Base-by-base conservation (phyloP, 306 rosid species). In the Corylus heterophylla region DNA sequence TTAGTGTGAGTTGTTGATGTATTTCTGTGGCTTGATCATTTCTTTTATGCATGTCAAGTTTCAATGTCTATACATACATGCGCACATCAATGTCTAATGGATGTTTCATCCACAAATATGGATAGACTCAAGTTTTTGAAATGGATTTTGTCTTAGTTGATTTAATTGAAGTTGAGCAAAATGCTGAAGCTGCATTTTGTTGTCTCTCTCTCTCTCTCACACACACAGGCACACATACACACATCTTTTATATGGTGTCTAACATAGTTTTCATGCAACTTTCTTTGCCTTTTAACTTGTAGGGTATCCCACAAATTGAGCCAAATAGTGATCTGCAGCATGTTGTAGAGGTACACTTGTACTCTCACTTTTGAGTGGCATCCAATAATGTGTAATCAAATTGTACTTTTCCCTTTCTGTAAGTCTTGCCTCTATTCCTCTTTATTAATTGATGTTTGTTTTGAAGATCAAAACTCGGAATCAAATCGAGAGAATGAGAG, bases 301-400 rank as follows among this genome's bases (percentile, higher is more conserved):
- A 95, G 98, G 98, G 98, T 70, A 86, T 75, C 66, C 98, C 98
- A 58, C 90, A 86, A 89, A 48, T 81, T 76, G 99, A 95, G 90
- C 98, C 93, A 20, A 86, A 76, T 56, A 95, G 99, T 81, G 89
- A 86, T 75, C 86, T 95, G 35, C 99, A 93, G 85, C 88, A 83
- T 76, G 74, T 82, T 63, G 96, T 93, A 76, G 98, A 95, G 98
- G 99, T 95, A 80, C 79, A 44, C 73, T 44, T 76, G 54, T 49
- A 48, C 31, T 44, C 12, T 49, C 59, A 20, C 9, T 5, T 61
- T 55, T 63, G 7, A 27, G 55, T 49, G 72, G 6, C 18, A 17
- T 59, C 3, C 48, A 66, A 49, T 66, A 25, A 74, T 69, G 74
- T 55, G 47, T 27, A 39, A 62, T 78, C 2, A 12, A 39, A 67